phyloP scores from a whole-genome alignment of 2,329 filamentous ascomycete genomes.

The Cryphonectria carpinicola region DNA sequence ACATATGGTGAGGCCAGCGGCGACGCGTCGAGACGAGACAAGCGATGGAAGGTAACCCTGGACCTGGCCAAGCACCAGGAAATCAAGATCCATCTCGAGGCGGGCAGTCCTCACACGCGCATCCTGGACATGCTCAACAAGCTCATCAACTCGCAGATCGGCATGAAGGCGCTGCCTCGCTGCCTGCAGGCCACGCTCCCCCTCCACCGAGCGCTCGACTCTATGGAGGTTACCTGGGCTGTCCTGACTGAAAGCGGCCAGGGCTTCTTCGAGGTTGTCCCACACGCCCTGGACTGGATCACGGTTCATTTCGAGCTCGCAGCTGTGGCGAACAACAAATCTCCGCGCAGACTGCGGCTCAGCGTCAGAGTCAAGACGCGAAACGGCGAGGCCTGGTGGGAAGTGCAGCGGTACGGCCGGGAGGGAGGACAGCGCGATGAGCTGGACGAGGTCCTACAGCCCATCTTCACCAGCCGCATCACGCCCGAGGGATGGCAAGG shows the following conservation, averaged over 20 bases:
- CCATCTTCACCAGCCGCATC: conserved; percentile 48
- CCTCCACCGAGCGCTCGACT: conserved; percentile 63
- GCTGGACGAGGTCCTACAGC: conserved; percentile 46
- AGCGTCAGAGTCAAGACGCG: conserved; percentile 56
- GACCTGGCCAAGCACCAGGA: conserved; percentile 56
- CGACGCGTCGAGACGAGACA: conserved; percentile 32
- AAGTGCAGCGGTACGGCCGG: conserved; percentile 45
- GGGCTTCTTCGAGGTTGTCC: conserved; percentile 54
- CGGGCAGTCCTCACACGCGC: conserved; percentile 69
- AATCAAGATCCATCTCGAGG: conserved; percentile 63
- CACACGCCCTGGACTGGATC: conserved; percentile 61
- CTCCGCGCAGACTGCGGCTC: conserved; percentile 49
- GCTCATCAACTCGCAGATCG: conserved; percentile 59
- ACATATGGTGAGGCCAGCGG: conserved; percentile 57
- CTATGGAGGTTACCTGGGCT: conserved; percentile 61
- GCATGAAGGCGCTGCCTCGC: conserved; percentile 56
- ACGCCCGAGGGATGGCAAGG: conserved; percentile 52
- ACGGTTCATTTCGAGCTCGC: conserved; percentile 56
- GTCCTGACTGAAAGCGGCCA: conserved; percentile 46
- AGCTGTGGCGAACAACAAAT: conserved; percentile 24
- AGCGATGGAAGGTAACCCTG: conserved; percentile 57
- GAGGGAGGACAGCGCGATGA: conserved; percentile 33
- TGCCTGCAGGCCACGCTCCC: conserved; percentile 66
- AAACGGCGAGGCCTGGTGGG: conserved; percentile 56
- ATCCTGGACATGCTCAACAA: conserved; percentile 62